Evolutionary conservation across 106 monocot species (phyloP).

Genomic region (Narthecium ossifragum): DNA sequence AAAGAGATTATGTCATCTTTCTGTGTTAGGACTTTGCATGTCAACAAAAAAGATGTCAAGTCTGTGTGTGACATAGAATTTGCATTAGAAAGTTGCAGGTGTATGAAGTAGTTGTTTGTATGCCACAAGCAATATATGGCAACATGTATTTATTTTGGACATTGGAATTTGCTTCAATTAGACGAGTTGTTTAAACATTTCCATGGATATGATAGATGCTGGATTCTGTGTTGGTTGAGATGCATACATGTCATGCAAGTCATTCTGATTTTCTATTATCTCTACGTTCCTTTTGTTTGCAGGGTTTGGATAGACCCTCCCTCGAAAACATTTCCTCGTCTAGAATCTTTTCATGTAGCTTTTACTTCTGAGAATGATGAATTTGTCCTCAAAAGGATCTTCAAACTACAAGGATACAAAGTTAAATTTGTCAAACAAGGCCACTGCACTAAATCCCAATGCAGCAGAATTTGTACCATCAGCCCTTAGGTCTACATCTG

Average conservation of each 20-base stretch:
- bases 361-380: constrained; percentile 34
- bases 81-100: too few species aligned
- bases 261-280: background rate
- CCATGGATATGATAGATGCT: too few species aligned
- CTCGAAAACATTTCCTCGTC: background rate
- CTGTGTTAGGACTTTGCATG: too few species aligned
- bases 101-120: too few species aligned
- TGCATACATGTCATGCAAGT: background rate
- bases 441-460: constrained; percentile 64
- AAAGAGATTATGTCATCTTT: too few species aligned
- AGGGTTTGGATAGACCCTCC: constrained; percentile 43
- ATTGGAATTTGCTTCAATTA: too few species aligned
- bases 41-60: too few species aligned
- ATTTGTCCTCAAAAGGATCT: constrained; percentile 18
- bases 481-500: constrained; percentile 27
- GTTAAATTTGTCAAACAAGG: constrained; percentile 30
- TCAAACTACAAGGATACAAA: constrained; percentile 29
- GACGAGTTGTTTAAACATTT: too few species aligned
- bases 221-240: too few species aligned
- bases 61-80: too few species aligned
- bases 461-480: constrained; percentile 91
- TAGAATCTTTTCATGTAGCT: background rate
- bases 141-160: too few species aligned
- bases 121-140: too few species aligned
- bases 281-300: constrained; percentile 9